phyloP scores from a whole-genome alignment of 805 yeast genomes.

The Saccharomycopsis javanensis region DNA sequence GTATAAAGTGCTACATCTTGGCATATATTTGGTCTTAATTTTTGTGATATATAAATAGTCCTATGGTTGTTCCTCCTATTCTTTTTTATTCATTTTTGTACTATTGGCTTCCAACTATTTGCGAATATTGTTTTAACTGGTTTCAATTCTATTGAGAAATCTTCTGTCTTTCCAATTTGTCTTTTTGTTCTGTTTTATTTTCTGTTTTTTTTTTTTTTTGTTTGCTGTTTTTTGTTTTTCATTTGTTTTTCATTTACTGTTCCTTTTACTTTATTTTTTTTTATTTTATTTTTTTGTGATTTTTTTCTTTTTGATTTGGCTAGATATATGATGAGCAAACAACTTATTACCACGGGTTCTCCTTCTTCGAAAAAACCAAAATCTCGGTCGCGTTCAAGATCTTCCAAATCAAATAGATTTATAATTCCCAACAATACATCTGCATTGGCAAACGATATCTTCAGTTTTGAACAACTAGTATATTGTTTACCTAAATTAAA shows the following conservation, averaged over 20 bases:
- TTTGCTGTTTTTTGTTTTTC: too few relatives aligned
- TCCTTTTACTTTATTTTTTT: too few relatives aligned
- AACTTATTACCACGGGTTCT: too few relatives aligned
- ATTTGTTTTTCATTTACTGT: too few relatives aligned
- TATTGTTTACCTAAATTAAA: slow-evolving; percentile 1
- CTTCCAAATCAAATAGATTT: not conserved
- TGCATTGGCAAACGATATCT: not conserved
- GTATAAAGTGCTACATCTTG: not conserved
- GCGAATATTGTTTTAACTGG: not conserved
- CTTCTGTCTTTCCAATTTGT: too few relatives aligned
- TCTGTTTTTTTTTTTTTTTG: too few relatives aligned
- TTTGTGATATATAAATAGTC: not conserved
- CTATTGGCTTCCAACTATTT: not conserved
- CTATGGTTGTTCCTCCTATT: not conserved
- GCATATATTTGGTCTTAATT: not conserved
- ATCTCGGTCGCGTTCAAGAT: not conserved
- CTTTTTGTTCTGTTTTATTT: too few relatives aligned
- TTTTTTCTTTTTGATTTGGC: not conserved
- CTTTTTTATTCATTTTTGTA: not conserved
- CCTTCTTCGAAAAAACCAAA: not conserved
- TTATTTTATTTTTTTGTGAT: too few relatives aligned
- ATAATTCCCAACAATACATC: not conserved
- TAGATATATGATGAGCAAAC: not conserved
- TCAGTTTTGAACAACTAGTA: not conserved
- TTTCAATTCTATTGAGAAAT: too few relatives aligned